phyloP scores from a whole-genome alignment of 805 yeast genomes.

The Starmerella geochares region DNA sequence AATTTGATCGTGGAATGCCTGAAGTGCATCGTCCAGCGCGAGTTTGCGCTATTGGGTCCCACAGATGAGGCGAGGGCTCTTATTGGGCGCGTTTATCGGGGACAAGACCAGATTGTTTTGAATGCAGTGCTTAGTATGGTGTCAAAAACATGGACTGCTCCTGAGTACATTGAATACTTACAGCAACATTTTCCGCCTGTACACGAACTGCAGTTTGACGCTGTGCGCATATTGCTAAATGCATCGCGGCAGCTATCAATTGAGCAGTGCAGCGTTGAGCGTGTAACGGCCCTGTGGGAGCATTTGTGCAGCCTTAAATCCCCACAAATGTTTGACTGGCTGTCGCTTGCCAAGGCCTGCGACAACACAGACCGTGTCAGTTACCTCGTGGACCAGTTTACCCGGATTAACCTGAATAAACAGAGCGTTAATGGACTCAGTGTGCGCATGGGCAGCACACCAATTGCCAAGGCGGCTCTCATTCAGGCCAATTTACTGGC shows the following conservation, averaged over 20 bases:
- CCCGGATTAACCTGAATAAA: not conserved
- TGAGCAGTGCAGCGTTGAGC: slow-evolving; percentile 3
- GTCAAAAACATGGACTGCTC: slow-evolving; percentile 22
- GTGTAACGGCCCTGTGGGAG: slow-evolving; percentile 21
- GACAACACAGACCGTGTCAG: slow-evolving; percentile 18
- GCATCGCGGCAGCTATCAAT: slow-evolving; percentile 13
- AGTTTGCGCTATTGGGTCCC: slow-evolving; percentile 20
- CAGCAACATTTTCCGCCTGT: slow-evolving; percentile 9
- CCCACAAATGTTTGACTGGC: slow-evolving; percentile 24
- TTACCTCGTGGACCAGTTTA: slow-evolving; percentile 10
- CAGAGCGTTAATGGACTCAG: not conserved
- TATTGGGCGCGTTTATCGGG: slow-evolving; percentile 7
- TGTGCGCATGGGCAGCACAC: not conserved
- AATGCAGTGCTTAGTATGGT: slow-evolving; percentile 20
- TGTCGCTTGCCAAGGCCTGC: slow-evolving; percentile 23
- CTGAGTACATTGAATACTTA: slow-evolving; percentile 17
- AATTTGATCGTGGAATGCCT: slow-evolving; percentile 18
- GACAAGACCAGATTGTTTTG: slow-evolving; percentile 12
- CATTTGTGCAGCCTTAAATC: slow-evolving; percentile 8
- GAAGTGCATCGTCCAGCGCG: slow-evolving; percentile 14
- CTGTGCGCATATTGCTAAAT: slow-evolving; percentile 23
- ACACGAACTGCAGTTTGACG: slow-evolving; percentile 15
- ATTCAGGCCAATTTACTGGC: not conserved
- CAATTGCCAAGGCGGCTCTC: slow-evolving; percentile 6
- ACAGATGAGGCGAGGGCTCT: slow-evolving; percentile 8